These are phyloP conservation scores for Morella rubra DNA, from an alignment of 306 rosid genomes.

Conservation along the genomic window DNA sequence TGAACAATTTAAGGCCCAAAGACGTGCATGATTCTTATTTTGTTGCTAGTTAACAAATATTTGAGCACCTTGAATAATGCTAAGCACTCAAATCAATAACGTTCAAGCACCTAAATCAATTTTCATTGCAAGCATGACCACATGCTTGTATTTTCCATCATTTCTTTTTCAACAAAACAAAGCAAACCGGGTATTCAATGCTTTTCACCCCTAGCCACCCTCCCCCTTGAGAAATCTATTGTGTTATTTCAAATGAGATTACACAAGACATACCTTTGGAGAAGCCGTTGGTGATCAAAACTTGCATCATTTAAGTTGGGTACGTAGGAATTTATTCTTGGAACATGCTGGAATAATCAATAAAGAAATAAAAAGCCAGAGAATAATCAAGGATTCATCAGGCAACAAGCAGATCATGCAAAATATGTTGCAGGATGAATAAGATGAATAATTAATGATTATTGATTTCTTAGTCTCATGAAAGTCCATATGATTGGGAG, in stretches of 20 bases:
- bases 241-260: conserved; percentile 8
- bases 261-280: conserved; percentile 59
- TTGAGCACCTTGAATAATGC: not conserved
- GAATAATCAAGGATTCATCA: not conserved
- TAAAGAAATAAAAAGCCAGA: not conserved
- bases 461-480: not conserved
- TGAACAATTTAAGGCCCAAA: not conserved
- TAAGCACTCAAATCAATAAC: too few species aligned
- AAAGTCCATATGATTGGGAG: not conserved
- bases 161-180: not conserved
- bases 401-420: not conserved
- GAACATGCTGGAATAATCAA: conserved; percentile 64
- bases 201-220: not conserved
- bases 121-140: not conserved
- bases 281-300: conserved; percentile 82
- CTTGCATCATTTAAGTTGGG: conserved; percentile 72
- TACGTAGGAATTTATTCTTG: conserved; percentile 77
- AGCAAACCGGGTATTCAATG: not conserved
- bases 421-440: not conserved
- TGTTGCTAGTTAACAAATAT: not conserved
- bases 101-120: not conserved
- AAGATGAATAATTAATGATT: not conserved
- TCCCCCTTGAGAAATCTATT: not conserved
- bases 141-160: not conserved
- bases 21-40: not conserved